phyloP scores from a whole-genome alignment of 2,329 filamentous ascomycete species.

The Scedosporium boydii region DNA sequence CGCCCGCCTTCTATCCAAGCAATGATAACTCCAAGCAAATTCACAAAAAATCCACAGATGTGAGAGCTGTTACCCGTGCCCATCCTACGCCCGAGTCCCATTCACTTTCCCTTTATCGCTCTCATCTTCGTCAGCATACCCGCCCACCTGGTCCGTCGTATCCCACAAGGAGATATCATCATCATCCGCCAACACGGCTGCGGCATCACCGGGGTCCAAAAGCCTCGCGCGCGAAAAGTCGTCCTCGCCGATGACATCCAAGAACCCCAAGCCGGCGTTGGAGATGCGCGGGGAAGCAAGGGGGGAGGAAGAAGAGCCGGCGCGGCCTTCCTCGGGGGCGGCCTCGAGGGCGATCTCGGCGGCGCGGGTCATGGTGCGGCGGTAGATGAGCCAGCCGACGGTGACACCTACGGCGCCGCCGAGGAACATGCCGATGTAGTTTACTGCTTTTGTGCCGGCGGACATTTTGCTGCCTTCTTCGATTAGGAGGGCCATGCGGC shows the following conservation, averaged over 20 bases:
- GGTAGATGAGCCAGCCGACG: conserved; percentile 82
- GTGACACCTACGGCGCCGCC: conserved; percentile 61
- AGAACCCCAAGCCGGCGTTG: conserved; percentile 13
- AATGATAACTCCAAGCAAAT: neutral
- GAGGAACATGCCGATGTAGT: conserved; percentile 71
- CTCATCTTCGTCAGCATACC: neutral
- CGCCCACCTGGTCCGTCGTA: conserved; percentile 10
- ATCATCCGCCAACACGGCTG: conserved; percentile 47
- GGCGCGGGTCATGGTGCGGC: conserved; percentile 54
- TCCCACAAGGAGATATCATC: conserved; percentile 53
- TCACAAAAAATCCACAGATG: neutral
- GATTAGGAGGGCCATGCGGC: conserved; percentile 71
- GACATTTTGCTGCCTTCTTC: conserved; percentile 80
- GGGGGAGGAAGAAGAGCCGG: conserved; percentile 5
- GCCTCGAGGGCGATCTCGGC: conserved; percentile 45
- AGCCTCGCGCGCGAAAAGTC: conserved; percentile 24
- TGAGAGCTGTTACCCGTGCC: neutral
- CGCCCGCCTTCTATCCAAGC: neutral
- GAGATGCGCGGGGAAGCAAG: neutral
- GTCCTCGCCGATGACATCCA: conserved; percentile 30
- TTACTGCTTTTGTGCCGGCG: conserved; percentile 64
- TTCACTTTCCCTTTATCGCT: neutral
- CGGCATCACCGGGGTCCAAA: conserved; percentile 38
- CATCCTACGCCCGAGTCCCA: neutral
- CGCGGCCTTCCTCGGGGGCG: conserved; percentile 21